A percentile compares a stretch with the other conserved stretches of the same genome.
phyloP scores from a whole-genome alignment of 257 asterid genomes.

The Solanum etuberosum region DNA sequence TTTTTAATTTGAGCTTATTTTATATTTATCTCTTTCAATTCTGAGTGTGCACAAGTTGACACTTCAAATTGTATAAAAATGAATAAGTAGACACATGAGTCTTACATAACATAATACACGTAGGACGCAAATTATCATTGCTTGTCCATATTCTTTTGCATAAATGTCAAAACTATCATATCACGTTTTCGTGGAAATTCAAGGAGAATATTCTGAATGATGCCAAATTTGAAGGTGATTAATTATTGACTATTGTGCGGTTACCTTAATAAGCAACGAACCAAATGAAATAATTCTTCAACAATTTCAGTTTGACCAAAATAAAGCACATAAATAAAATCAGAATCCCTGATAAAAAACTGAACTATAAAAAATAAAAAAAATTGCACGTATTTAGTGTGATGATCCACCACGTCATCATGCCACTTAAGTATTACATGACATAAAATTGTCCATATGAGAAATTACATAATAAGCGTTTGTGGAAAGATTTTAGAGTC shows the following conservation, averaged over 20 bases:
- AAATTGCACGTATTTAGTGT: not conserved
- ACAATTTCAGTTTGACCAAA: not conserved
- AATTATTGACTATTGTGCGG: not conserved
- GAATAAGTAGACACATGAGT: no score
- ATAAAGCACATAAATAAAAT: not conserved
- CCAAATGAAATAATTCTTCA: not conserved
- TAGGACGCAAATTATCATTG: no score
- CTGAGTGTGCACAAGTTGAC: no score
- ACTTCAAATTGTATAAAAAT: no score
- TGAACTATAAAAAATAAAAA: no score
- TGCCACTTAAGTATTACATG: not conserved
- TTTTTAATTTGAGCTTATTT: no score
- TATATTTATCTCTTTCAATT: no score
- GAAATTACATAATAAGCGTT: not conserved
- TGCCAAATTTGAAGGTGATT: not conserved
- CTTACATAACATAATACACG: no score
- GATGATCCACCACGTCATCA: not conserved
- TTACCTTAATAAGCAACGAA: not conserved
- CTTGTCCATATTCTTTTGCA: not conserved
- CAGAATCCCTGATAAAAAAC: not conserved
- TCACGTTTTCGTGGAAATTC: not conserved
- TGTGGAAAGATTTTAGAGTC: no score
- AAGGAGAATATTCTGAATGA: not conserved
- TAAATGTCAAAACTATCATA: not conserved
- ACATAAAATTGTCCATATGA: not conserved